These are phyloP conservation scores for Leccinum imitatum DNA, from an alignment of 768 basidiomycete species.

Conservation along the genomic window DNA sequence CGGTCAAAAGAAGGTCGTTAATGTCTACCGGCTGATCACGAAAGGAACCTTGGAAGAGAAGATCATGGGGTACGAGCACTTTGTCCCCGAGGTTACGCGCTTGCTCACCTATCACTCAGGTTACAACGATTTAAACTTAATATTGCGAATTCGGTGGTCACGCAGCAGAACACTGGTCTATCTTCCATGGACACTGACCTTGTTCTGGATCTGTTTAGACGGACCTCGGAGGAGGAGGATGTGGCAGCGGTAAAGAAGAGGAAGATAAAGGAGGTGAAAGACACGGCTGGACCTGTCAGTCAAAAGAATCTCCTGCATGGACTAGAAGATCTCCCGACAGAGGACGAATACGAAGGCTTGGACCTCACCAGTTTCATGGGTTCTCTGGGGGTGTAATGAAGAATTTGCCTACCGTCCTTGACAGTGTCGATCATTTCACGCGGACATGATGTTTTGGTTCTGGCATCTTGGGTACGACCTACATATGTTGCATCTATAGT, in stretches of 20 bases:
- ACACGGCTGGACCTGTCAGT: conserved; percentile 54
- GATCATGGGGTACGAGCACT: conserved; percentile 88
- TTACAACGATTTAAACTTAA: conserved; percentile 99
- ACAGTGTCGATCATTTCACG: conserved; percentile 16
- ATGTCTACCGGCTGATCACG: conserved; percentile 96
- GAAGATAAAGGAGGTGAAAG: conserved; percentile 51
- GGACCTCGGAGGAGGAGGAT: conserved; percentile 76
- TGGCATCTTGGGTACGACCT: conserved; percentile 17
- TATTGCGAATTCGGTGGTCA: conserved; percentile 94
- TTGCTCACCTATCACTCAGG: conserved; percentile 41
- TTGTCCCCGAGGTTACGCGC: background rate
- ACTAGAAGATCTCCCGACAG: conserved; percentile 86
- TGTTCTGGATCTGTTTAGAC: conserved; percentile 89
- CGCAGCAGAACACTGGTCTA: conserved; percentile 93
- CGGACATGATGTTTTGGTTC: conserved; percentile 16
- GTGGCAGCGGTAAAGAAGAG: conserved; percentile 46
- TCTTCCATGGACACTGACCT: conserved; percentile 97
- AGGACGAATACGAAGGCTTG: conserved; percentile 89
- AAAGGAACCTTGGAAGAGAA: conserved; percentile 98
- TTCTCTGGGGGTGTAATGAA: conserved; percentile 58
- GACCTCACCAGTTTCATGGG: conserved; percentile 88
- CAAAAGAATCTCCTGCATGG: conserved; percentile 88
- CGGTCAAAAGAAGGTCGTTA: conserved; percentile 98
- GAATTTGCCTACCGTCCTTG: conserved; percentile 4
- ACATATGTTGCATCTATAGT: conserved; percentile 37